Evolutionary conservation across 805 yeast genomes (phyloP), one percentile per base, ranked within the genome.

Genomic region (Brettanomyces custersianus): DNA sequence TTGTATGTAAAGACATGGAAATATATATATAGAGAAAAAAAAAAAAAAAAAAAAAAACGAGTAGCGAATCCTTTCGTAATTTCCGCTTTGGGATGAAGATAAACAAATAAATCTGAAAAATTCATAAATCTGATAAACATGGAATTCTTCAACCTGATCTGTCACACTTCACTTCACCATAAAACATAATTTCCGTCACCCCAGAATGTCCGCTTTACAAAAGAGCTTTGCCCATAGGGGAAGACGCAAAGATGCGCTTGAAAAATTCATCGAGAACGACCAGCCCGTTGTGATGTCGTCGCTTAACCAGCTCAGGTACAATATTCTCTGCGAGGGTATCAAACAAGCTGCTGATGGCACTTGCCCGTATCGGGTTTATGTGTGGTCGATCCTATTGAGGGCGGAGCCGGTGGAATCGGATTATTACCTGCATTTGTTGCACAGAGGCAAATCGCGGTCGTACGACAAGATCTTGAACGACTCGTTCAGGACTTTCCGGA

Each of bases 401-500:
- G 78, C 76, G 0, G 72, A 79, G 0, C 77, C 80, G 31, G 64
- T 68, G 22, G 65, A 72, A 4, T 66, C 85, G 2, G 66, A 68
- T 16, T 57, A 61, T 33, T 87, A 87, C 50, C 37, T 74, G 19
- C 57, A 66, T 7, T 56, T 78, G 23, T 67, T 81, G 2, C 51
- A 66, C 8, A 55, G 62, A 23, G 84, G 85, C 0, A 76, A 80
- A 11, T 73, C 80, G 2, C 66, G 67, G 0, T 63, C 76, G 7
- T 75, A 77, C 39, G 61, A 69, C 25, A 87, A 87, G 57, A 86
- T 87, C 40, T 70, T 77, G 40, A 82, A 87, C 54, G 96, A 87
- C 51, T 81, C 94, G 1, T 85, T 85, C 47, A 62, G 96, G 39
- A 87, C 96, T 0, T 66, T 87, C 45, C 80, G 82, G 55, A 79